Base-by-base conservation (phyloP, 345 rosid genomes). In the Sapria himalayana region DNA sequence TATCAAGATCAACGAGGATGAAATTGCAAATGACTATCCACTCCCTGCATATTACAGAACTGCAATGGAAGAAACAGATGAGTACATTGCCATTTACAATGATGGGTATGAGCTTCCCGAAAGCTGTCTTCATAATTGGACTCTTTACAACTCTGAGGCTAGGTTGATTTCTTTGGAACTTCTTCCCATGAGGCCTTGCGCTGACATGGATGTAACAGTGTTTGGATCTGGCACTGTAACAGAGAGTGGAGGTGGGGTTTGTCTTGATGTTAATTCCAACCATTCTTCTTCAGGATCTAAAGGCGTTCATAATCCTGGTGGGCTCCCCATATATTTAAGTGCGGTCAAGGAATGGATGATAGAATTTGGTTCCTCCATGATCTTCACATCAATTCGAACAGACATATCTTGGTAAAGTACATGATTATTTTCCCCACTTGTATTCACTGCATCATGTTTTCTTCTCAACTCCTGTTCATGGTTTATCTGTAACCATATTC, bases 301-400 rank as follows among this genome's bases (percentile, higher is more conserved):
- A 6, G 70, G 48, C 25, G 54, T 52, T 6, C 45, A 48, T 15
- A 61, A 39, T 43, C 51, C 38, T 46, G 59, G 45, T 41, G 71
- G 93, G 41, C 38, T 64, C 51, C 64, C 74, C 4, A 60, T 78
- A 20, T 77, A 41, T 48, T 57, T 85, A 51, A 73, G 81, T 54
- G 67, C 74, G 18, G 58, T 85, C 27, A 85, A 85, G 58, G 93
- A 75, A 52, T 81, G 96, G 93, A 65, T 58, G 84, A 75, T 81
- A 34, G 96, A 85, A 50, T 73, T 65, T 46, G 86, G 85, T 22
- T 51, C 74, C 11, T 59, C 71, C 9, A 60, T 58, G 78, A 46
- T 78, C 38, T 69, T 60, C 39, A 55, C 81, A 29, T 74, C 81
- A 9, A 25, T 85, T 29, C 76, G 86, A 16, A 81, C 93, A 9